Evolutionary conservation across 2,329 filamentous ascomycete species (phyloP).

Genomic region (Fusarium acutatum): DNA sequence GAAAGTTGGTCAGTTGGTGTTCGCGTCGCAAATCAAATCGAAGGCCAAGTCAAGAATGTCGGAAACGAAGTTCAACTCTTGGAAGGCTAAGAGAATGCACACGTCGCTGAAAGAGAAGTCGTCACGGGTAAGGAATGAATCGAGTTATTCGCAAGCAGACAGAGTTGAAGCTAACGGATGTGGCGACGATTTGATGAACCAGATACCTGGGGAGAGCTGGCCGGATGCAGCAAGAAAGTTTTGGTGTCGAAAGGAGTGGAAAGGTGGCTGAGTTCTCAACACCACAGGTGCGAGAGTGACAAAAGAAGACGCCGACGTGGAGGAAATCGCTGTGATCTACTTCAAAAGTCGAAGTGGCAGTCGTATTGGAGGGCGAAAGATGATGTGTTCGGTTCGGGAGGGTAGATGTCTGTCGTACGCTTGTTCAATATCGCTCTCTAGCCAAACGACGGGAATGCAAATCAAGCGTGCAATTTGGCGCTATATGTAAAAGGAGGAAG

Average conservation of each 20-base stretch:
- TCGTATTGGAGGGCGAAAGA: conserved; percentile 14
- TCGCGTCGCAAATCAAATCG: conserved; percentile 25
- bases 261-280: conserved; percentile 37
- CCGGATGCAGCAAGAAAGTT: conserved; percentile 36
- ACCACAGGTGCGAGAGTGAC: conserved; percentile 40
- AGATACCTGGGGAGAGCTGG: conserved; percentile 32
- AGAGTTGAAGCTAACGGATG: conserved; percentile 29
- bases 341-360: conserved; percentile 7
- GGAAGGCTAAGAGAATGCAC: neutral
- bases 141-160: conserved; percentile 27
- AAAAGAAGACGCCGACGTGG: conserved; percentile 13
- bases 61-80: conserved; percentile 6
- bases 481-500: conserved; percentile 30
- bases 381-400: neutral
- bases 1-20: conserved; percentile 8
- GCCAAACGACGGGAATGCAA: conserved; percentile 26
- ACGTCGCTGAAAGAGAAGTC: conserved; percentile 16
- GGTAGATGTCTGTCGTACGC: conserved; percentile 13
- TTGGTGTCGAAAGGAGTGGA: conserved; percentile 32
- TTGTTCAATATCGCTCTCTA: conserved; percentile 25
- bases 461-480: conserved; percentile 26
- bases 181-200: conserved; percentile 24
- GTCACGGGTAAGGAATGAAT: conserved; percentile 28
- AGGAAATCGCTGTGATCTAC: conserved; percentile 1
- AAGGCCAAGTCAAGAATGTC: neutral